Base-by-base conservation (phyloP, 805 yeast genomes). In the Candida argentea region DNA sequence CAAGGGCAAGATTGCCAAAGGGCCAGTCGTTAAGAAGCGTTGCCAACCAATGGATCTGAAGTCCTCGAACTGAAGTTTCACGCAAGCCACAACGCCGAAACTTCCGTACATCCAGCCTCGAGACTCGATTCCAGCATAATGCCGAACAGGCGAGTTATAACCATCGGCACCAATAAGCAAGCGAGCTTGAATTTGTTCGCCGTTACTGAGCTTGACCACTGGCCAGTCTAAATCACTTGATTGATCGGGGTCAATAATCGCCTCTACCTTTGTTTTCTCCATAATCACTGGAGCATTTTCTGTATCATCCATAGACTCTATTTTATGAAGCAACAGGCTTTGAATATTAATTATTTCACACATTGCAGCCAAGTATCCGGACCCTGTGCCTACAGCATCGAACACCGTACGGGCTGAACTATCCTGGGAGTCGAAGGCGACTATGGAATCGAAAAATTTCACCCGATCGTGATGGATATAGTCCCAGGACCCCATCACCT, bases 161-260 rank as follows among this genome's bases (percentile, higher is more conserved):
- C 98, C 98, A 50, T 91, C 98, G 22, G 95, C 94, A 6, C 98
- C 98, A 10, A 91, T 73, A 13, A 87, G 59, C n/a, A 87, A 61
- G 30, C 95, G 65, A 0, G 94, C 69, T 43, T 71, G 70, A 28
- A 77, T 61, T 8, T 46, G 38, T 9, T 70, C 68, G 1, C 95
- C 96, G 36, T 69, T 70, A 9, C 72, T 69, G 9, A 87, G 58
- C 15, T 67, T 60, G 9, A 89, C 76, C 6, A 73, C 46, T 1
- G 96, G 96, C 94, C 95, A 84, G 26, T 73, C 70, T 23, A 54
- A 30, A 16, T 56, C 55, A 18, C 24, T 21, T 14, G 31, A 33
- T 14, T 13, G 18, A 12, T 25, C 29, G 6, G 55, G 46, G 20
- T 31, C 32, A 10, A 27, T 32, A 23, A 84, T 84, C 3, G 54